phyloP scores from a whole-genome alignment of 768 basidiomycete species.

The Tulasnella sp. region DNA sequence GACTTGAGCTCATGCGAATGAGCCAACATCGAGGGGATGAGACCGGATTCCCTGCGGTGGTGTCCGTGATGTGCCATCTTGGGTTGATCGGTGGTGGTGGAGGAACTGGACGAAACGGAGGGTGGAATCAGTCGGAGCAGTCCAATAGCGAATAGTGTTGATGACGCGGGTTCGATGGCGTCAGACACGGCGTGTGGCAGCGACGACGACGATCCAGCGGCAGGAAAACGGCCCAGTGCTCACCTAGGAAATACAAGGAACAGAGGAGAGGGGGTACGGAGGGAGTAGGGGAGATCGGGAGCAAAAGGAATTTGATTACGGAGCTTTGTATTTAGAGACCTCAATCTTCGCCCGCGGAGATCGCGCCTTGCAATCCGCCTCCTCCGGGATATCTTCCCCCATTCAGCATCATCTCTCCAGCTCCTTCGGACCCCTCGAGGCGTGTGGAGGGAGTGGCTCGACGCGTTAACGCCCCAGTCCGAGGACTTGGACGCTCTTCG shows the following conservation, averaged over 20 bases:
- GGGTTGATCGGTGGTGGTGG: slow-evolving; percentile 40
- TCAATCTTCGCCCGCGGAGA: slow-evolving; percentile 14
- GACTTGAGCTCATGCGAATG: slow-evolving; percentile 72
- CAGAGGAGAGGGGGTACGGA: neutral
- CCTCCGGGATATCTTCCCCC: slow-evolving; percentile 12
- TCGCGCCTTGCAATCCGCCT: neutral
- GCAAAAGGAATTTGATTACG: neutral
- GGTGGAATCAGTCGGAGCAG: slow-evolving; percentile 7
- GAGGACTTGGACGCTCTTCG: neutral
- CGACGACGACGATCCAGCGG: neutral
- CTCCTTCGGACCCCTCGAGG: neutral
- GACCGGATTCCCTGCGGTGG: slow-evolving; percentile 56
- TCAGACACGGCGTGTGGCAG: neutral
- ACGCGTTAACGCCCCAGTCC: neutral
- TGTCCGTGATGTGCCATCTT: slow-evolving; percentile 39
- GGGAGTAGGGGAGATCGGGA: slow-evolving; percentile 7
- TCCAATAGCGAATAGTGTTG: neutral
- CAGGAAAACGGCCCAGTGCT: neutral
- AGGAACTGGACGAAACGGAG: slow-evolving; percentile 1
- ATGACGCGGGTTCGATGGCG: slow-evolving; percentile 18
- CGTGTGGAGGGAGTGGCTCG: neutral
- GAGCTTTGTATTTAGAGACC: slow-evolving; percentile 13
- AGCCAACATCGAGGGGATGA: slow-evolving; percentile 89
- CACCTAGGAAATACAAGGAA: neutral
- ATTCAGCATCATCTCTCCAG: neutral